These are phyloP conservation scores for Dactylellina haptotyla DNA, from an alignment of 2,329 filamentous ascomycete genomes.

Conservation along the genomic window DNA sequence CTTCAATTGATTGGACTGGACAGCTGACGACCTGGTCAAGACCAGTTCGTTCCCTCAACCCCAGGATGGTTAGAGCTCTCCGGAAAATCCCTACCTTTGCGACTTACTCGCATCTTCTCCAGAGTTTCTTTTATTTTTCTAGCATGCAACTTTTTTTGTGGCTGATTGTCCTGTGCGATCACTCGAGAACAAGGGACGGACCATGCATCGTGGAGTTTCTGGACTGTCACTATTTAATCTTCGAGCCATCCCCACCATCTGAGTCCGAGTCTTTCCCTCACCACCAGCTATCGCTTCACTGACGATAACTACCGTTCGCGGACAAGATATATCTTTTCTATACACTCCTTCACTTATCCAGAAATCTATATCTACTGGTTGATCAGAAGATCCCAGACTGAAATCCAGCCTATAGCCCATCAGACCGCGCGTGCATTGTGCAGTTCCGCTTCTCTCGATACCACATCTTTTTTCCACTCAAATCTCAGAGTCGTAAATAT, in stretches of 20 bases:
- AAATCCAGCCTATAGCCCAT: background rate
- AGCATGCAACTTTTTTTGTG: slow-evolving; percentile 45
- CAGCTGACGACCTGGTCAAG: slow-evolving; percentile 51
- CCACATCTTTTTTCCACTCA: background rate
- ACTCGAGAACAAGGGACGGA: slow-evolving; percentile 41
- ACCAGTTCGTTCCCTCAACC: slow-evolving; percentile 47
- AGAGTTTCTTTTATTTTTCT: slow-evolving; percentile 43
- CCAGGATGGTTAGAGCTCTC: slow-evolving; percentile 52
- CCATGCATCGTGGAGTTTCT: slow-evolving; percentile 46
- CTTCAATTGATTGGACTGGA: slow-evolving; percentile 51
- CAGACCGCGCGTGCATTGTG: slow-evolving; percentile 13
- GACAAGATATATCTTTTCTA: slow-evolving; percentile 53
- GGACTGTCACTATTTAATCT: slow-evolving; percentile 49
- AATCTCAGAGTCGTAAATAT: background rate
- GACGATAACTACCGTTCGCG: slow-evolving; percentile 46
- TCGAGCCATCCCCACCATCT: slow-evolving; percentile 51
- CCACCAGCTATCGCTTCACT: slow-evolving; percentile 52
- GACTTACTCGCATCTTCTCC: slow-evolving; percentile 53
- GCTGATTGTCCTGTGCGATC: slow-evolving; percentile 50
- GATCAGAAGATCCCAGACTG: slow-evolving; percentile 47
- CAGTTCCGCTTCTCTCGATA: background rate
- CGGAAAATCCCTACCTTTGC: slow-evolving; percentile 54
- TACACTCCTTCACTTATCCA: slow-evolving; percentile 43
- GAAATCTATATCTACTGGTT: slow-evolving; percentile 48
- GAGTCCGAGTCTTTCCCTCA: slow-evolving; percentile 51